Conservation (phyloP, 164 flowering plant species). For the Sedum album region DNA sequence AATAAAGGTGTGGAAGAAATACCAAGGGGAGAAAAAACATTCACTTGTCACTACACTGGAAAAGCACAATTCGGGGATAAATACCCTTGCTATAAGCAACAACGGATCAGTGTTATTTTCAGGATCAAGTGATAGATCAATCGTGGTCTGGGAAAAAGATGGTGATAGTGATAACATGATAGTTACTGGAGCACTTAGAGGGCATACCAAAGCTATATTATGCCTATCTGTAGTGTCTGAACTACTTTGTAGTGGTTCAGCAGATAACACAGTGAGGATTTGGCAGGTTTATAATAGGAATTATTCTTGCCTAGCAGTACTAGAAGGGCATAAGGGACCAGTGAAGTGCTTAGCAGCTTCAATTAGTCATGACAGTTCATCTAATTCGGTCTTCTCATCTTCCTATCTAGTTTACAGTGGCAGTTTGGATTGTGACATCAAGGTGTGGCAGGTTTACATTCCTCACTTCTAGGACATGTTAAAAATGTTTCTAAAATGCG, state of each 20-base stretch:
- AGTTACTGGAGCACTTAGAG: slow-evolving; percentile 53
- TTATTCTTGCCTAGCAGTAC: slow-evolving; percentile 51
- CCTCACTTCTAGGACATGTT: slow-evolving; percentile 20
- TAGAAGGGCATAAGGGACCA: slow-evolving; percentile 79
- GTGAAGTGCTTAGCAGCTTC: slow-evolving; percentile 65
- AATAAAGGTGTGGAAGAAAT: slow-evolving; percentile 71
- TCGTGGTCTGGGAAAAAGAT: slow-evolving; percentile 60
- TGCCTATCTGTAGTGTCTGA: slow-evolving; percentile 50
- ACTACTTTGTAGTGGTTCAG: slow-evolving; percentile 75
- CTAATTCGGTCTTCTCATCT: slow-evolving; percentile 7
- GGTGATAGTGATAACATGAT: slow-evolving; percentile 25
- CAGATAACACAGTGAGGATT: slow-evolving; percentile 64
- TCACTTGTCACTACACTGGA: slow-evolving; percentile 42
- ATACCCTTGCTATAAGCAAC: slow-evolving; percentile 55
- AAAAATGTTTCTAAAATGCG: not conserved
- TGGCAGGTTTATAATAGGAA: slow-evolving; percentile 47
- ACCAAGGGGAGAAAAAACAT: slow-evolving; percentile 38
- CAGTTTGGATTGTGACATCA: slow-evolving; percentile 71
- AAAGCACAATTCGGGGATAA: slow-evolving; percentile 66
- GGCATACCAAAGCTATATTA: slow-evolving; percentile 63
- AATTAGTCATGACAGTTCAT: slow-evolving; percentile 12
- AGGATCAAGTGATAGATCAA: slow-evolving; percentile 68
- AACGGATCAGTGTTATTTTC: slow-evolving; percentile 61
- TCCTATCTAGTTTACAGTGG: slow-evolving; percentile 61
- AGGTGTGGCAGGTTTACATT: slow-evolving; percentile 51